Evolutionary conservation across 2,329 filamentous ascomycete genomes (phyloP).

Genomic region (Aspergillus japonicus): DNA sequence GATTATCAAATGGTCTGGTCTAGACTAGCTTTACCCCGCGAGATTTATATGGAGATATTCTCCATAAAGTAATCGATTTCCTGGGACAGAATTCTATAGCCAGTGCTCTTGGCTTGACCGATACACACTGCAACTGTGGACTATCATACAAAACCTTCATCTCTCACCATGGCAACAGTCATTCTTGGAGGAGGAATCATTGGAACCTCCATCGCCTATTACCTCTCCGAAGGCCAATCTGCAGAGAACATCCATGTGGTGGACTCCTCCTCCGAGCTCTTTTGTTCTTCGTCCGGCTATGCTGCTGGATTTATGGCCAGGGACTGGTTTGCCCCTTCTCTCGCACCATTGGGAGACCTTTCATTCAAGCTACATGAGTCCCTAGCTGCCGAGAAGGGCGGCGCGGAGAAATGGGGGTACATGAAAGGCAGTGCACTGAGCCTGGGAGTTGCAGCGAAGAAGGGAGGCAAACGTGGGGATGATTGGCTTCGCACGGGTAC

Average conservation of each 20-base stretch:
- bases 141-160: conserved; percentile 24
- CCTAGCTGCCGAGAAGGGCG: conserved; percentile 61
- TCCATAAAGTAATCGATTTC: neutral
- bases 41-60: neutral
- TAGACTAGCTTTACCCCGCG: neutral
- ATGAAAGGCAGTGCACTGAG: conserved; percentile 60
- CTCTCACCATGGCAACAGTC: conserved; percentile 51
- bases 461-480: conserved; percentile 50
- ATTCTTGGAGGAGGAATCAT: conserved; percentile 71
- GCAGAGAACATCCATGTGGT: conserved; percentile 54
- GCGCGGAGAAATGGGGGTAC: conserved; percentile 60
- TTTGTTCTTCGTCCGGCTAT: conserved; percentile 71
- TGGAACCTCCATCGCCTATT: conserved; percentile 69
- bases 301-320: conserved; percentile 72
- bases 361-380: conserved; percentile 68
- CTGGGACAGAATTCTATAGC: neutral
- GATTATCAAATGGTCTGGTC: neutral
- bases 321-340: conserved; percentile 66
- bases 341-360: conserved; percentile 61
- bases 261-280: conserved; percentile 60
- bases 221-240: conserved; percentile 53
- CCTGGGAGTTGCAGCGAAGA: conserved; percentile 43
- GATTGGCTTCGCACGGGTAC: conserved; percentile 67
- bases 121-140: neutral
- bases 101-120: neutral